phyloP scores from a whole-genome alignment of 345 rosid genomes.

The Salix brachista region DNA sequence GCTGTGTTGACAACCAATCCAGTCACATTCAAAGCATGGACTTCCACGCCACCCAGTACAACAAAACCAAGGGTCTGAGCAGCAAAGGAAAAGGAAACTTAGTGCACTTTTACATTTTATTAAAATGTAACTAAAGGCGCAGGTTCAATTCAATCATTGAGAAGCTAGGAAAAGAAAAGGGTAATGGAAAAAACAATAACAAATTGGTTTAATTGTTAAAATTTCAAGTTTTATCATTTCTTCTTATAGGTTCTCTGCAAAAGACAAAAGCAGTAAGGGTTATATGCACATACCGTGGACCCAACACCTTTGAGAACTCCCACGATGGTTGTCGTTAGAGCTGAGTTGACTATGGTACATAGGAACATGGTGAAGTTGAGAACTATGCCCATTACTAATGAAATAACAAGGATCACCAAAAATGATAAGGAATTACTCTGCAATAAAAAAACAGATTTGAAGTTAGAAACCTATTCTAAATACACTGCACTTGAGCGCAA shows the following conservation, averaged over 20 bases:
- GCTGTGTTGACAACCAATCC: slow-evolving; percentile 85
- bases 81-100: not conserved
- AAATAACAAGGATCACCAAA: slow-evolving; percentile 57
- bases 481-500: not conserved
- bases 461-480: slow-evolving; percentile 7
- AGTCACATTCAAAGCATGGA: slow-evolving; percentile 75
- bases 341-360: slow-evolving; percentile 95
- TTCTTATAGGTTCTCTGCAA: not conserved
- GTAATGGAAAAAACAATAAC: not conserved
- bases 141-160: not conserved
- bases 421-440: slow-evolving; percentile 80
- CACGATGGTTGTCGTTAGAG: slow-evolving; percentile 91
- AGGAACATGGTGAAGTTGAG: slow-evolving; percentile 97
- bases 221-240: not conserved
- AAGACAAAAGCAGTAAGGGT: not conserved
- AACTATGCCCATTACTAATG: slow-evolving; percentile 86
- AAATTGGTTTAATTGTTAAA: not conserved
- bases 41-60: slow-evolving; percentile 86
- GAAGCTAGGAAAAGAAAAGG: not conserved
- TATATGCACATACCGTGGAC: slow-evolving; percentile 60
- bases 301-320: slow-evolving; percentile 99
- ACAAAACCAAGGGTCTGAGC: slow-evolving; percentile 84
- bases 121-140: not conserved
- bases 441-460: slow-evolving; percentile 13
- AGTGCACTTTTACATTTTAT: not conserved